These are phyloP conservation scores for Auxenochlorella pyrenoidosa DNA, from an alignment of 139 green algal genomes.

Conservation along the genomic window DNA sequence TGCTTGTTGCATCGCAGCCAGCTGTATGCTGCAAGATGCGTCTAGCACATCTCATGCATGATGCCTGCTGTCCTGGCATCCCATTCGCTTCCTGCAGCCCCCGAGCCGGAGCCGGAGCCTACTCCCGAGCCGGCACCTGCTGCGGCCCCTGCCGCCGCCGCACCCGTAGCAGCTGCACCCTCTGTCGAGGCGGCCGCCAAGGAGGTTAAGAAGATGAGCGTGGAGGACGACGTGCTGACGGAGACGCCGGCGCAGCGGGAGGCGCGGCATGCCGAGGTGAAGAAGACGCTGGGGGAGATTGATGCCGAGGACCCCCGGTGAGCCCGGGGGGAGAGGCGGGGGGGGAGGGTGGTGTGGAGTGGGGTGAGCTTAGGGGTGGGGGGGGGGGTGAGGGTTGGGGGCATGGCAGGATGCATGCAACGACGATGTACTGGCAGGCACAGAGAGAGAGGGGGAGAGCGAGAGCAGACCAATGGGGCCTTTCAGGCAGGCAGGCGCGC, in stretches of 20 bases:
- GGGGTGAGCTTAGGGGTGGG: no score
- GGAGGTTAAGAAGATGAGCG: slow-evolving; percentile 48
- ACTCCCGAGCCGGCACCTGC: background rate
- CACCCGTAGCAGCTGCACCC: background rate
- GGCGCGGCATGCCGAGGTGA: slow-evolving; percentile 57
- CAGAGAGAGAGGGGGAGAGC: no score
- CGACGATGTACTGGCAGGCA: no score
- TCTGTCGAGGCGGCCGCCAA: slow-evolving; percentile 39
- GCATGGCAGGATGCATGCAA: no score
- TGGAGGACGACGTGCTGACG: slow-evolving; percentile 17
- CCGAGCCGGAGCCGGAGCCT: background rate
- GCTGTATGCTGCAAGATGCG: no score
- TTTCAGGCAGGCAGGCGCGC: no score
- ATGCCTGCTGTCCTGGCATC: background rate
- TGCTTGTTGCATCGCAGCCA: no score
- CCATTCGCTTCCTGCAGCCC: background rate
- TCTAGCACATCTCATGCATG: background rate
- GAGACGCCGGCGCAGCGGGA: slow-evolving; percentile 49
- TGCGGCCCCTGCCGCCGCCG: background rate
- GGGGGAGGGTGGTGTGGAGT: no score
- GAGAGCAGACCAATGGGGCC: no score
- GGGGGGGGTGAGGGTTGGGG: background rate
- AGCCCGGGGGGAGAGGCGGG: no score
- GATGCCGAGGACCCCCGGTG: slow-evolving; percentile 71
- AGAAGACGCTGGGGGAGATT: slow-evolving; percentile 64